phyloP scores from a whole-genome alignment of 805 yeast species.

The Saccharomycopsis schoenii region DNA sequence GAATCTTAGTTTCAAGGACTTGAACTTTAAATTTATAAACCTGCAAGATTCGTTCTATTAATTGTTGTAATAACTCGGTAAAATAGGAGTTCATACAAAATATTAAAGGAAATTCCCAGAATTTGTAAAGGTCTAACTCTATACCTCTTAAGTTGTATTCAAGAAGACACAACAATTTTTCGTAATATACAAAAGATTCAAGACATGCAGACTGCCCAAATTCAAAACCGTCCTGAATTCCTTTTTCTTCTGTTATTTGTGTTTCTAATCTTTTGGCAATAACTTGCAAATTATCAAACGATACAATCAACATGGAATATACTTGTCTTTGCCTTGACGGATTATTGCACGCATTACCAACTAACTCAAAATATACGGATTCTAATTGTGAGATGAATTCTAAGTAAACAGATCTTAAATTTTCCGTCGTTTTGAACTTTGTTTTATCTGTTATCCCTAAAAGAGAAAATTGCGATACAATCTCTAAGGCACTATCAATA shows the following conservation, averaged over 20 bases:
- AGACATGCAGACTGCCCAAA: constrained; percentile 23
- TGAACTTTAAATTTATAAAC: not conserved
- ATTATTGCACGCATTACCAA: constrained; percentile 46
- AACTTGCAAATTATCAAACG: constrained; percentile 79
- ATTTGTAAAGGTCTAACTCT: constrained; percentile 62
- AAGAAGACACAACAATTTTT: constrained; percentile 62
- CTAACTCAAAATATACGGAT: constrained; percentile 32
- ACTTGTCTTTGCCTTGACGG: constrained; percentile 79
- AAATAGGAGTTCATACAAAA: not conserved
- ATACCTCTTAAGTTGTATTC: constrained; percentile 67
- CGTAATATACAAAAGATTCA: constrained; percentile 53
- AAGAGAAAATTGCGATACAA: not conserved
- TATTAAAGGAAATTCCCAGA: constrained; percentile 46
- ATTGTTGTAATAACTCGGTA: not conserved
- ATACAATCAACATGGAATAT: constrained; percentile 40
- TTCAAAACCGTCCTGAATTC: constrained; percentile 25
- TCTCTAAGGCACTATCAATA: not conserved
- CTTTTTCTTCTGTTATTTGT: constrained; percentile 28
- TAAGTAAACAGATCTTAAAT: not conserved
- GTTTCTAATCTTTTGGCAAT: constrained; percentile 57
- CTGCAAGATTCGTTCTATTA: not conserved
- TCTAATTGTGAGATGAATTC: constrained; percentile 10
- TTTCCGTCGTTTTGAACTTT: not conserved
- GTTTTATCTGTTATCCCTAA: not conserved
- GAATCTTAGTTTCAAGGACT: not conserved